Evolutionary conservation across 2,329 filamentous ascomycete genomes (phyloP).

Genomic region (Proliferodiscus dingleyae): DNA sequence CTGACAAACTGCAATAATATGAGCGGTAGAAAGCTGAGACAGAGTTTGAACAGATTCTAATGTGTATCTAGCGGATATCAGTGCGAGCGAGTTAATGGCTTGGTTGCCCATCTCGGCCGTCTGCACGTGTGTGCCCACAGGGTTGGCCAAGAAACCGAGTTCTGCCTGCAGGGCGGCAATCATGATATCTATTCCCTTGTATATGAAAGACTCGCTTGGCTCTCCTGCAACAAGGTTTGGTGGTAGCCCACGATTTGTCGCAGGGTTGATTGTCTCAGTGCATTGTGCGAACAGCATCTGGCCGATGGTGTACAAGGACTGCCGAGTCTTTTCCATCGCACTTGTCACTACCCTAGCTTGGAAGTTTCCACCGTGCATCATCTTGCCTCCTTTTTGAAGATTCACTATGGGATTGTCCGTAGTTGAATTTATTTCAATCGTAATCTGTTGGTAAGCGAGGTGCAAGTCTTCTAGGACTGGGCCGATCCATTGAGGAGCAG

Average conservation of each 20-base stretch:
- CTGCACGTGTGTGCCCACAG: conserved; percentile 58
- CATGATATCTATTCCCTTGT: conserved; percentile 62
- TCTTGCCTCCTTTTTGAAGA: conserved; percentile 24
- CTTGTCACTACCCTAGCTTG: conserved; percentile 59
- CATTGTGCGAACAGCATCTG: conserved; percentile 62
- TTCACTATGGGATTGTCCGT: conserved; percentile 64
- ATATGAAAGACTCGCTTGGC: conserved; percentile 50
- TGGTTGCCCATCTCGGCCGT: conserved; percentile 66
- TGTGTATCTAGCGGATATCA: conserved; percentile 54
- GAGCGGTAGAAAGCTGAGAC: conserved; percentile 41
- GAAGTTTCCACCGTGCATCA: conserved; percentile 64
- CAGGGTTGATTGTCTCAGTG: conserved; percentile 57
- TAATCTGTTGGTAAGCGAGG: conserved; percentile 52
- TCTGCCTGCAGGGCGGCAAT: conserved; percentile 61
- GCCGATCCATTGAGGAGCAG: conserved; percentile 62
- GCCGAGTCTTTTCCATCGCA: conserved; percentile 57
- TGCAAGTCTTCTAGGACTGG: conserved; percentile 60
- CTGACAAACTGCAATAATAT: conserved; percentile 47
- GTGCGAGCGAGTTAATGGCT: conserved; percentile 59
- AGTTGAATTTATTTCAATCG: conserved; percentile 59
- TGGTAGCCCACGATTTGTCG: conserved; percentile 55
- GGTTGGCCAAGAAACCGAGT: conserved; percentile 55
- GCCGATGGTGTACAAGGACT: conserved; percentile 48
- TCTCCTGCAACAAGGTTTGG: conserved; percentile 58
- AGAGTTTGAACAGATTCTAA: conserved; percentile 52